Base-by-base conservation (phyloP, 139 green algal species). In the Gonium pectorale region DNA sequence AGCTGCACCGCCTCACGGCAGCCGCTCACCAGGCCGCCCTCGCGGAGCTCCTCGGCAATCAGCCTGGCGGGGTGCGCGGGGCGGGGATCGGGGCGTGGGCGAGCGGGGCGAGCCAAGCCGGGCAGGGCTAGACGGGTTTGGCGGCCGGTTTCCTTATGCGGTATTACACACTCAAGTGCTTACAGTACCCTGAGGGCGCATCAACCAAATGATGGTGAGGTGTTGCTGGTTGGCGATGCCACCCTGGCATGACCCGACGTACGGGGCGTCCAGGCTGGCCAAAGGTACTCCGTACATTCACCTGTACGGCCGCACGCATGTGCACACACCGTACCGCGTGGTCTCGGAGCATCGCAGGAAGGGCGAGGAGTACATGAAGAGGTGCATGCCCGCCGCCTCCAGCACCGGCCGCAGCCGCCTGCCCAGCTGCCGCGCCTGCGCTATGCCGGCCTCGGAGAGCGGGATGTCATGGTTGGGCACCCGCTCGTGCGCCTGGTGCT, bases 1-100 rank as follows among this genome's bases (percentile, higher is more conserved):
- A 97, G 90, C 89, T 97, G 94, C 40, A 97, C 93, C 71, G 96
- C 95, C 81, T 97, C 95, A 54, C 94, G 90, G 21, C 31, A 63
- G 33, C 67, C 80, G 29, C 40, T 62, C 35, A 80, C 52, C 67
- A 86, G 40, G 5, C 49, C 59, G 0, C 35, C 63, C 43, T 24
- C 19, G 0, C 13, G 11, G 24, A 85, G 79, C 79, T 85, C 79
- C 35, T 56, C 49, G 22, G 22, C 27, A 26, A 85, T 35, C 43
- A 87, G 33, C 33, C 66, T 73, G 43, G 70, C 35, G 37, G 15
- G 29, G 26, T 40, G 54, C 8, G n/a, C n/a, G n/a, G n/a, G n/a
- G n/a, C n/a, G n/a, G n/a, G n/a, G n/a, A n/a, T 27, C 33, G 31
- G 17, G 5, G 63, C 33, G n/a, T n/a, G n/a, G n/a, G n/a, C n/a